Conservation (phyloP, 2,329 filamentous ascomycete genomes). For the Chaetomium sp. region DNA sequence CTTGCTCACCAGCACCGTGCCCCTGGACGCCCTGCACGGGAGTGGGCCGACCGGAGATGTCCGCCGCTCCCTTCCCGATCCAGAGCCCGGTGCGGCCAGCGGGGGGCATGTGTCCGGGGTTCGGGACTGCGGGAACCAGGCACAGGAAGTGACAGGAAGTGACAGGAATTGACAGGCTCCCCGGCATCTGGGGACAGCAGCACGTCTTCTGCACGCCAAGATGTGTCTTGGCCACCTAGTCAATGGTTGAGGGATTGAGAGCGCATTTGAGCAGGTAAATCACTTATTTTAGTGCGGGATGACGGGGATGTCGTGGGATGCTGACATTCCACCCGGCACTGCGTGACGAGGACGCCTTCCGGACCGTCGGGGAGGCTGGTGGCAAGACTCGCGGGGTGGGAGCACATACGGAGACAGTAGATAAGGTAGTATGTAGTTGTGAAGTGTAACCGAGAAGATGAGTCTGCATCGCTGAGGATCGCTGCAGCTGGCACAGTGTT, state of each 20-base stretch:
- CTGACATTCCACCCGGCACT: neutral
- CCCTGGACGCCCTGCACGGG: neutral
- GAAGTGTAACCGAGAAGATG: neutral
- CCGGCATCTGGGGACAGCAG: neutral
- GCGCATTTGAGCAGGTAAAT: neutral
- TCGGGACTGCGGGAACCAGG: slow-evolving; percentile 11
- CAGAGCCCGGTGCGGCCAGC: neutral
- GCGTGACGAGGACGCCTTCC: neutral
- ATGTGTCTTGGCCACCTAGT: neutral
- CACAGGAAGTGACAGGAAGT: neutral
- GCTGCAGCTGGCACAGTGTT: neutral
- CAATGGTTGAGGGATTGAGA: neutral
- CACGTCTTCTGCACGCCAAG: neutral
- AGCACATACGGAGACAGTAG: neutral
- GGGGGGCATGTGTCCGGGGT: neutral
- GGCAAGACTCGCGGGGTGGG: neutral
- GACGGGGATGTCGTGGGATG: neutral
- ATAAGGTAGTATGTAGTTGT: neutral
- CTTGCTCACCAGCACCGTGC: neutral
- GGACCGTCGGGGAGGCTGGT: neutral
- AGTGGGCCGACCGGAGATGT: neutral
- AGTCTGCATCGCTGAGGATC: neutral
- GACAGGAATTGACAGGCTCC: neutral
- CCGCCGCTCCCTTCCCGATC: slow-evolving; percentile 4
- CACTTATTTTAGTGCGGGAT: neutral